phyloP scores from a whole-genome alignment of 2,329 filamentous ascomycete species.

The Aspergillus ibericus region DNA sequence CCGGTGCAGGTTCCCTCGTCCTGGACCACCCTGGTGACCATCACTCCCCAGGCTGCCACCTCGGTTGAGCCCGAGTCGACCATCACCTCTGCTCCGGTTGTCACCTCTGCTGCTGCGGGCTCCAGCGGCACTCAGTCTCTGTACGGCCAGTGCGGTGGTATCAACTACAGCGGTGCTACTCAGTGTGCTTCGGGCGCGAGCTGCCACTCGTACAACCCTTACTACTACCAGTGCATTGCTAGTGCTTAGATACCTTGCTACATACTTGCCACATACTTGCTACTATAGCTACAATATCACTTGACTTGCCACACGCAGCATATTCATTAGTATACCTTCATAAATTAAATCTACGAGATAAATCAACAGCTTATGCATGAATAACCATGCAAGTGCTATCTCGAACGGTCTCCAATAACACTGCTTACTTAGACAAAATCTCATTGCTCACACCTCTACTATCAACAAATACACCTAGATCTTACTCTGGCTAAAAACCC shows the following conservation, averaged over 20 bases:
- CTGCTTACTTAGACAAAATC: too few relatives aligned
- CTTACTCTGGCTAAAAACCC: too few relatives aligned
- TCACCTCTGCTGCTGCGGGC: neutral
- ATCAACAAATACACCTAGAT: too few relatives aligned
- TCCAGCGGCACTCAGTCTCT: neutral
- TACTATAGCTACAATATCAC: neutral
- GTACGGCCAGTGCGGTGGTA: conserved; percentile 50
- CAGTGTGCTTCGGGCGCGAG: conserved; percentile 40
- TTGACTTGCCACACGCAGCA: neutral
- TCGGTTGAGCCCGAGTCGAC: neutral
- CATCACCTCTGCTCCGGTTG: neutral
- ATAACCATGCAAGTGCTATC: too few relatives aligned
- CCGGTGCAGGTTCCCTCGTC: conserved; percentile 9
- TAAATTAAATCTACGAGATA: too few relatives aligned
- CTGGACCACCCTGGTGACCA: conserved; percentile 2
- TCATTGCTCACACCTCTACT: too few relatives aligned
- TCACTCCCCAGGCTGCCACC: conserved; percentile 1
- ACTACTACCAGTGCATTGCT: conserved; percentile 48
- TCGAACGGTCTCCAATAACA: too few relatives aligned
- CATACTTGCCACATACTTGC: neutral
- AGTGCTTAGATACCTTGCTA: neutral
- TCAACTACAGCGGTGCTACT: conserved; percentile 42
- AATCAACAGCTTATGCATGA: too few relatives aligned
- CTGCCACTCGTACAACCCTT: conserved; percentile 46
- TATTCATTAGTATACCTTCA: too few relatives aligned